Base-by-base conservation (phyloP, 768 basidiomycete genomes). In the Clathrus columnatus region DNA sequence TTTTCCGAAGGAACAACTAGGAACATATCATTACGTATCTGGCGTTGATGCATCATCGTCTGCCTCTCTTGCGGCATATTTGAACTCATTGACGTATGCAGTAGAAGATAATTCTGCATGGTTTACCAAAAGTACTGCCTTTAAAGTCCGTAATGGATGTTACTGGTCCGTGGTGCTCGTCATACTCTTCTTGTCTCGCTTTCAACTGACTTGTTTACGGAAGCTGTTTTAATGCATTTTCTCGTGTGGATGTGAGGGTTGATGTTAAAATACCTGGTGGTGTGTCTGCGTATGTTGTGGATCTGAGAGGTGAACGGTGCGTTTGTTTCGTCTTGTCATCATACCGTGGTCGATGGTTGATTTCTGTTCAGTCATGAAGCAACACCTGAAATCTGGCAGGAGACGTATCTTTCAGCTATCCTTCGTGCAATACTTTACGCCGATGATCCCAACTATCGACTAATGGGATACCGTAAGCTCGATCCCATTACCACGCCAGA, bases 11-110 rank as follows among this genome's bases (percentile, higher is more conserved):
- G 17, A 41, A 24, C 63, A 96, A 93, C 75, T 91, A 57, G 91
- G 92, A 36, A 97, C 95, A 30, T 98, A 97, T 68, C 96, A 99
- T 71, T 97, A 91, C 63, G 81, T 96, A 56, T 99, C 96, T 0
- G 95, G 96, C n/a, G 91, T 99, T 51, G 96, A 99, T 69, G 92
- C 95, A 1, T 97, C 93, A 17, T 96, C 95, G 5, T 97, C 94
- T 18, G 96, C 96, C 3, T 95, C 93, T 0, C 78, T 99, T 26
- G 96, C 96, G 4, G 95, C 96, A 10, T 99, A 99, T 70, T 88
- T 98, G 70, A 98, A 99, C 73, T 96, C 93, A 21, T 77, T 98
- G n/a, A 95, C 91, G 5, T 98, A 97, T 65, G 81, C 86, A 17
- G 84, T 98, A 59, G 96, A 97, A 64, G 93, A 94, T 60, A 83